phyloP scores from a whole-genome alignment of 2,329 filamentous ascomycete species.

The Hypoxylon sp. region DNA sequence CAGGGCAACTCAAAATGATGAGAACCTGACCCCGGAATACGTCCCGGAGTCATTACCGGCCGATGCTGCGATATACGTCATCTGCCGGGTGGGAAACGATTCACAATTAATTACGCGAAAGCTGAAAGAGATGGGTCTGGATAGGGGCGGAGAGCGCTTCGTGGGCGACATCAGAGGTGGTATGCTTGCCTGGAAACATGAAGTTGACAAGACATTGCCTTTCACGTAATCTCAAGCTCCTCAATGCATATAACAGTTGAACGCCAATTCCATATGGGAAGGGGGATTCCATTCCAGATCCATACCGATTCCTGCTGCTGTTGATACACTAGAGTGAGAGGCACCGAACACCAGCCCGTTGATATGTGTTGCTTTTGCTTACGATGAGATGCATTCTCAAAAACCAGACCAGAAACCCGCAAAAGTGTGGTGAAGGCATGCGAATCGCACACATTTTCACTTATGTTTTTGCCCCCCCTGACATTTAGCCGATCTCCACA shows the following conservation, averaged over 20 bases:
- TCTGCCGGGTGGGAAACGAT: conserved; percentile 84
- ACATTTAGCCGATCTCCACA: background rate
- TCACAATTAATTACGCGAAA: conserved; percentile 79
- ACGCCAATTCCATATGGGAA: conserved; percentile 33
- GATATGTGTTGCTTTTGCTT: conserved; percentile 37
- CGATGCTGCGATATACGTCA: conserved; percentile 74
- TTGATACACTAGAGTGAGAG: conserved; percentile 52
- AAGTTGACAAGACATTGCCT: conserved; percentile 73
- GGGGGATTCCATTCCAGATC: conserved; percentile 51
- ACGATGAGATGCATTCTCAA: conserved; percentile 24
- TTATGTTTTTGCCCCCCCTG: conserved; percentile 3
- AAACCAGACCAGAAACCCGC: conserved; percentile 33
- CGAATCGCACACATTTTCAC: conserved; percentile 8
- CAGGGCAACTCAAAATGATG: conserved; percentile 39
- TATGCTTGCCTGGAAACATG: conserved; percentile 78
- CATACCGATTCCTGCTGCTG: conserved; percentile 46
- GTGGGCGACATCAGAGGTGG: conserved; percentile 82
- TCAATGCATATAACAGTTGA: conserved; percentile 25
- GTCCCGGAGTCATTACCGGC: conserved; percentile 58
- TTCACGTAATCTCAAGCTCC: conserved; percentile 60
- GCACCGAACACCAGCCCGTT: conserved; percentile 50
- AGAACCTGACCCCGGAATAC: conserved; percentile 54
- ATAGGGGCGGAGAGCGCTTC: conserved; percentile 66
- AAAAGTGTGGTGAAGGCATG: conserved; percentile 20
- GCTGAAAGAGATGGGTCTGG: conserved; percentile 73